Evolutionary conservation across 176 grass and related monocot species (phyloP).

Genomic region (Dendrocalamus sinicus): DNA sequence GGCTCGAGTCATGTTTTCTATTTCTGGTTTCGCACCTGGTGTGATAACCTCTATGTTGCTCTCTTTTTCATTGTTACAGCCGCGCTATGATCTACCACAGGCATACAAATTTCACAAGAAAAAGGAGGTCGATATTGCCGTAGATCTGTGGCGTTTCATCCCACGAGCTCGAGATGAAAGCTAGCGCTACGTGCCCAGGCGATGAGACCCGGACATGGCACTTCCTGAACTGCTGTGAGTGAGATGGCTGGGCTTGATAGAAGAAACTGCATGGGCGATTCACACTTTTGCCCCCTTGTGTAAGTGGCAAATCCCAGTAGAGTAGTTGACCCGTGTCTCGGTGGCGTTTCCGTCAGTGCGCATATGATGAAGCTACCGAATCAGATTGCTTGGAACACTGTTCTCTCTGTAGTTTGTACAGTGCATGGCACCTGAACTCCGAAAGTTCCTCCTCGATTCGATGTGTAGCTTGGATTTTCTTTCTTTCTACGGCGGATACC

Average conservation of each 20-base stretch:
- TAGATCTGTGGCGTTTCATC: slow-evolving; percentile 90
- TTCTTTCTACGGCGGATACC: too few species aligned
- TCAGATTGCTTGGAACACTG: not conserved
- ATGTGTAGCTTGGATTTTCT: not conserved
- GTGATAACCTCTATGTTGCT: not conserved
- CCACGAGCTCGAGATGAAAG: slow-evolving; percentile 41
- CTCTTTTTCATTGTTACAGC: slow-evolving; percentile 43
- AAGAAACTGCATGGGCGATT: not conserved
- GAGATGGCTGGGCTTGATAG: not conserved
- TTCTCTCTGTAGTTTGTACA: not conserved
- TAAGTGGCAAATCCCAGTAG: not conserved
- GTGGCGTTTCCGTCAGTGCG: not conserved
- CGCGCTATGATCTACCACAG: slow-evolving; percentile 75
- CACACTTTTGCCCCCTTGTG: too few species aligned
- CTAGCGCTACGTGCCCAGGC: not conserved
- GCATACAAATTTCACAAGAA: slow-evolving; percentile 87
- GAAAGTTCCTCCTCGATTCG: not conserved
- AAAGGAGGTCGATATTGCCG: slow-evolving; percentile 74
- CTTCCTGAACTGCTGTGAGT: not conserved
- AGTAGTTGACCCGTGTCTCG: not conserved
- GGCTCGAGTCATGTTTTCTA: not conserved
- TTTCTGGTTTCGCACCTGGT: not conserved
- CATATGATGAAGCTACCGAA: too few species aligned
- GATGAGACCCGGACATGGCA: not conserved
- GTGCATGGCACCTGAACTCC: too few species aligned